These are phyloP conservation scores for Dictyostelium capitatum DNA, from an alignment of 78 protist species.

Conservation along the genomic window DNA sequence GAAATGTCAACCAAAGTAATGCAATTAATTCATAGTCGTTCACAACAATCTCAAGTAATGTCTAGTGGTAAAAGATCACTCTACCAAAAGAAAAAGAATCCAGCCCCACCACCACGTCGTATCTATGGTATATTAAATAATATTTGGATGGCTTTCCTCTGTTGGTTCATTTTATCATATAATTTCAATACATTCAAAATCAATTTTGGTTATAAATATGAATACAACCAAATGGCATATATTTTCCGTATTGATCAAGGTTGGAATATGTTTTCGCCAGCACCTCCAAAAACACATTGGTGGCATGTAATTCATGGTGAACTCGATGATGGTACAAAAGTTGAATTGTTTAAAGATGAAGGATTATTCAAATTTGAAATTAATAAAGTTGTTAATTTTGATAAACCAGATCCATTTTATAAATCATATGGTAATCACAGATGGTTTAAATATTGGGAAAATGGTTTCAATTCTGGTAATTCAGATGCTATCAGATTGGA, in stretches of 20 bases:
- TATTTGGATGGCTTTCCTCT: constrained; percentile 24
- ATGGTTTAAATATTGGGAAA: constrained; percentile 84
- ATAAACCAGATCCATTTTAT: constrained; percentile 69
- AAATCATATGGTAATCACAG: constrained; percentile 73
- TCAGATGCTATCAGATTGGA: constrained; percentile 50
- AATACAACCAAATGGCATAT: constrained; percentile 37
- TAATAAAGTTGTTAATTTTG: constrained; percentile 43
- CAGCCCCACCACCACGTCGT: background rate
- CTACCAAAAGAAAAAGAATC: constrained; percentile 26
- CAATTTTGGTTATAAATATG: constrained; percentile 10
- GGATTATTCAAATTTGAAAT: constrained; percentile 43
- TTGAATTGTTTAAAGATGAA: constrained; percentile 67
- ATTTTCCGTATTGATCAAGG: constrained; percentile 56
- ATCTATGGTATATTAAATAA: background rate
- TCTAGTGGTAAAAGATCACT: background rate
- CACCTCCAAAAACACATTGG: constrained; percentile 78
- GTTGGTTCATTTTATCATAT: constrained; percentile 47
- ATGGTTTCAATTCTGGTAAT: constrained; percentile 43
- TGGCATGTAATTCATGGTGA: constrained; percentile 75
- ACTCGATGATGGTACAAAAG: constrained; percentile 55
- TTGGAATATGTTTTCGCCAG: constrained; percentile 74
- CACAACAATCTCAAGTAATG: constrained; percentile 23
- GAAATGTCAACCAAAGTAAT: background rate
- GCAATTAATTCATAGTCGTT: background rate
- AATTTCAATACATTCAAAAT: constrained; percentile 23